Evolutionary conservation across 139 green algal genomes (phyloP).

Genomic region (Chlamydomonas sphaeroides): DNA sequence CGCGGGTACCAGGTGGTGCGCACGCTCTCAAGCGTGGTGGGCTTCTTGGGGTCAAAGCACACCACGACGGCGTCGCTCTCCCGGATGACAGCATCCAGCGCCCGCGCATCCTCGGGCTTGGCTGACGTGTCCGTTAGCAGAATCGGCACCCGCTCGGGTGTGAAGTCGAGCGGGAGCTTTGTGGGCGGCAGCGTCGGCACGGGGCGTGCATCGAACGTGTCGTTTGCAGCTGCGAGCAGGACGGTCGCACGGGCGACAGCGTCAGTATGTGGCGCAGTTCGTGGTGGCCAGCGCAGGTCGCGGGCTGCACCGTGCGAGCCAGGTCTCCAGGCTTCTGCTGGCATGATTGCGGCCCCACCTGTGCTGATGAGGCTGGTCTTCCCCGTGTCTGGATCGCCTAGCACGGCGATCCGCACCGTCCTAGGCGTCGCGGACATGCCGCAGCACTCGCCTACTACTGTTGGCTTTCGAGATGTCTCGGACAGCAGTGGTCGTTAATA

Average conservation of each 20-base stretch:
- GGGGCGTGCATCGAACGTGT: slow-evolving; percentile 80
- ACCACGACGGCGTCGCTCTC: slow-evolving; percentile 84
- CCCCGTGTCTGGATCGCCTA: slow-evolving; percentile 78
- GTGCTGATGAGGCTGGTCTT: slow-evolving; percentile 89
- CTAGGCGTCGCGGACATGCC: too few relatives aligned
- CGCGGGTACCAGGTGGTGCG: slow-evolving; percentile 71
- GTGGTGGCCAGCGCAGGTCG: too few relatives aligned
- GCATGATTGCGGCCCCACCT: background rate
- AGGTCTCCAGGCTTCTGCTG: too few relatives aligned
- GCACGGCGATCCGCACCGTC: slow-evolving; percentile 61
- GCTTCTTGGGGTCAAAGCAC: slow-evolving; percentile 65
- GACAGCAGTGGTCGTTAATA: too few relatives aligned
- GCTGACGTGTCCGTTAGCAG: slow-evolving; percentile 84
- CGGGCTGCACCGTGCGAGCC: too few relatives aligned
- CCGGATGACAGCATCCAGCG: slow-evolving; percentile 61
- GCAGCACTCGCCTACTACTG: too few relatives aligned
- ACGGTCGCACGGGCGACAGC: too few relatives aligned
- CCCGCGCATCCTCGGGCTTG: slow-evolving; percentile 72
- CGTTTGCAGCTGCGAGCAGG: slow-evolving; percentile 76
- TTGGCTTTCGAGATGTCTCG: too few relatives aligned
- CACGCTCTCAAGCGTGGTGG: slow-evolving; percentile 68
- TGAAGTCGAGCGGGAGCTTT: slow-evolving; percentile 72
- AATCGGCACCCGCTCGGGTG: slow-evolving; percentile 77
- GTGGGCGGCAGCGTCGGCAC: slow-evolving; percentile 82
- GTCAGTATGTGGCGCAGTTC: too few relatives aligned